These are phyloP conservation scores for Oxalis stricta DNA, from an alignment of 441 rosid species.

Conservation along the genomic window DNA sequence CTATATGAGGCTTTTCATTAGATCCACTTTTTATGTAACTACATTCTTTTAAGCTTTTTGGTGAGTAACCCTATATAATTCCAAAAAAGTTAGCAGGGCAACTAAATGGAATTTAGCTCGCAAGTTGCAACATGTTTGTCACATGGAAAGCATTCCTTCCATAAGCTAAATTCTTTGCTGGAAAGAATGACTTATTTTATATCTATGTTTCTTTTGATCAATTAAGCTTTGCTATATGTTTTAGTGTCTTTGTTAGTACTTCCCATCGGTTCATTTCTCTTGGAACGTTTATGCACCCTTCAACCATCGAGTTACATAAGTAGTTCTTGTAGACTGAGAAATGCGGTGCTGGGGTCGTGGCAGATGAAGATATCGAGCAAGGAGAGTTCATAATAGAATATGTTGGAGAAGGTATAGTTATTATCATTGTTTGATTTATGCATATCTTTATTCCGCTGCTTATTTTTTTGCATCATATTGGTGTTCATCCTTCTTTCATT, in stretches of 20 bases:
- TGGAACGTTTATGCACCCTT: slow-evolving; percentile 4
- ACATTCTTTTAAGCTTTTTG: too few relatives aligned
- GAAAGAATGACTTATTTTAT: too few relatives aligned
- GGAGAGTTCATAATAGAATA: slow-evolving; percentile 96
- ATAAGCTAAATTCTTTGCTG: too few relatives aligned
- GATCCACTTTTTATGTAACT: too few relatives aligned
- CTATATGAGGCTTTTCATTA: not conserved
- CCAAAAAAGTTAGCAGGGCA: too few relatives aligned
- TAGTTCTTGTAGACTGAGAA: slow-evolving; percentile 73
- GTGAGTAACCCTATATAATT: too few relatives aligned
- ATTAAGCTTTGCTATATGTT: too few relatives aligned
- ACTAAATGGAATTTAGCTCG: too few relatives aligned
- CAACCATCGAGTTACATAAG: slow-evolving; percentile 19
- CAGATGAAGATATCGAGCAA: slow-evolving; percentile 72
- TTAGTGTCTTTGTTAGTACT: slow-evolving; percentile 3
- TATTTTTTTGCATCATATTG: slow-evolving; percentile 2
- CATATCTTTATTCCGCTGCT: slow-evolving; percentile 1
- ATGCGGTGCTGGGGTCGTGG: slow-evolving; percentile 87
- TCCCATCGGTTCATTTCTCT: slow-evolving; percentile 5
- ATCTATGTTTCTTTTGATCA: too few relatives aligned
- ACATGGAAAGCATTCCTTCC: too few relatives aligned
- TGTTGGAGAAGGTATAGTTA: slow-evolving; percentile 80
- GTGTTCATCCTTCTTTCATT: slow-evolving; percentile 5
- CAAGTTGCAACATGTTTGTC: too few relatives aligned
- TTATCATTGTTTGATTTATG: slow-evolving; percentile 7